Base-by-base conservation (phyloP, 2,329 filamentous ascomycete species). In the Lasiodiplodia sp. region DNA sequence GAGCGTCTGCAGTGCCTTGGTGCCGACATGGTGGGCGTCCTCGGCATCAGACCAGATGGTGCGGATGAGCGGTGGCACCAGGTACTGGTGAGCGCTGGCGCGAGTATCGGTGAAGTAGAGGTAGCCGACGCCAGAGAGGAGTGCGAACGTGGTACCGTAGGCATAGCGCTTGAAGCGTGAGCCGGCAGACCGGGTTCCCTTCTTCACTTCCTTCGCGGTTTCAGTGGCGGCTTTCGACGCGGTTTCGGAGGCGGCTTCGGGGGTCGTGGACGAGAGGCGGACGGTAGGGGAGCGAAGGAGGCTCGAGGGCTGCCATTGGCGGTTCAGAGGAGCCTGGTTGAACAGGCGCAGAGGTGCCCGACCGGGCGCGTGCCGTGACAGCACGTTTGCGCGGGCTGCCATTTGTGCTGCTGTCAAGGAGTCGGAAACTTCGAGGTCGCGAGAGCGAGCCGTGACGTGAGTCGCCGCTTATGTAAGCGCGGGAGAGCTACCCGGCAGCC, bases 1-100 rank as follows among this genome's bases (percentile, higher is more conserved):
- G 21, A 97, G 85, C 1, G 83, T 81, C 80, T 92, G 92, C 75
- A 99, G 83, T 7, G 88, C 84, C 47, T 85, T 82, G 2, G 92
- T 93, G 63, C 92, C 92, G 25, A 86, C 84, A 75, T 96, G 91
- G 78, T 99, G 96, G n/a, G 95, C 96, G 49, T 97, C 93, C 80
- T 99, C 96, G 69, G 91, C 91, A 74, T 96, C 92, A 4, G 90
- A 86, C 78, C 88, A 91, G 69, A 92, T 69, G 65, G 85, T 80
- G 62, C 92, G 89, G 4, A 96, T 77, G 21, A 89, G 76, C 0
- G 87, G 91, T 2, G 92, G 81, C 21, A 85, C 78, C 21, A 85
- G 76, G 77, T 83, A 86, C 78, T 82, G 79, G 75, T 87, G 85
- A 28, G 86, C 75, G 72, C 83, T 82, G 6, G 85, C 84, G 68